Evolutionary conservation across 257 asterid genomes (phyloP).

Genomic region (Jaltomata sinuosa): DNA sequence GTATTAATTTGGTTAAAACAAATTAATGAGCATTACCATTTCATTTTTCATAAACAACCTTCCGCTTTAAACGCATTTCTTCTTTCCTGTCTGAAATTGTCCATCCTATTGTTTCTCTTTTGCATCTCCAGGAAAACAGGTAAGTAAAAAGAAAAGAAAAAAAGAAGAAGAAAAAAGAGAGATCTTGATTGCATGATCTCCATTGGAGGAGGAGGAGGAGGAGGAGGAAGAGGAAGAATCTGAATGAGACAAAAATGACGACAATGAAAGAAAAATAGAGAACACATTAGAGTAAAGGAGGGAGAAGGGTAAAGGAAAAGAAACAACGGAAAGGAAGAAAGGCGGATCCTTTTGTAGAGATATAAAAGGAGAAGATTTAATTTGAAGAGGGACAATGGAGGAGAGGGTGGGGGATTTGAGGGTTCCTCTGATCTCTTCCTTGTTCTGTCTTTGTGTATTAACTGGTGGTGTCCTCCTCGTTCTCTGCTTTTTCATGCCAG

Average conservation of each 20-base stretch:
- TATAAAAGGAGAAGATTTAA: not conserved
- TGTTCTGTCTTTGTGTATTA: slow-evolving; percentile 18
- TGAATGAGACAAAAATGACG: not conserved
- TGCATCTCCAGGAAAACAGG: not conserved
- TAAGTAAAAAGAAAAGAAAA: not conserved
- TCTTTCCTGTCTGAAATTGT: slow-evolving; percentile 5
- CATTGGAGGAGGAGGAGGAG: not conserved
- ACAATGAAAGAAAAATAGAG: not conserved
- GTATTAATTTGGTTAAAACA: not conserved
- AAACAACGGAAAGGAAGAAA: not conserved
- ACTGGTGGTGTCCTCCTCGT: slow-evolving; percentile 28
- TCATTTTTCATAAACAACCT: slow-evolving; percentile 4
- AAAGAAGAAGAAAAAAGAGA: not conserved
- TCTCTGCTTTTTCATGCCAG: slow-evolving; percentile 18
- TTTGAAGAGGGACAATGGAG: slow-evolving; percentile 14
- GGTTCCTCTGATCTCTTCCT: slow-evolving; percentile 22
- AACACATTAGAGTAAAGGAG: not conserved
- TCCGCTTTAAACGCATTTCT: slow-evolving; percentile 7
- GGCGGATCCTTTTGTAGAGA: not conserved
- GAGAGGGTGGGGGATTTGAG: slow-evolving; percentile 26
- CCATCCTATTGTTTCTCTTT: not conserved
- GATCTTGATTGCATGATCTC: not conserved
- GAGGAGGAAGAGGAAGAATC: not conserved
- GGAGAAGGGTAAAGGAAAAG: not conserved
- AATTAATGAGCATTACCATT: not conserved